These are phyloP conservation scores for Astrocystis sublimbata DNA, from an alignment of 495 filamentous ascomycete genomes.

Conservation along the genomic window DNA sequence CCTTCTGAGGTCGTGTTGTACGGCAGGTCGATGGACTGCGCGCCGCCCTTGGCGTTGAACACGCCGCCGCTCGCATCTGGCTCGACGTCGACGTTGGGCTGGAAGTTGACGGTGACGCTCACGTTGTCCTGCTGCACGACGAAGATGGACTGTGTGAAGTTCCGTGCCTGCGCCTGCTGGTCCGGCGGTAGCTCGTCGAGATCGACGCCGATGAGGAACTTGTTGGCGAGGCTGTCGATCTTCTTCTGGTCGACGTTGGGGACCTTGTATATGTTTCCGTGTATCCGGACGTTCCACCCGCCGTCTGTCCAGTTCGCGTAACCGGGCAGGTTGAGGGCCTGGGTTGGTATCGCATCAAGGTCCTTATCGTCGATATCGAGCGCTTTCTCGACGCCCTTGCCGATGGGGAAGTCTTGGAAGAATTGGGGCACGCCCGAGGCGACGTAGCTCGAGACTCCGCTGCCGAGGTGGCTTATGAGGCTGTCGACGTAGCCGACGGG, in stretches of 20 bases:
- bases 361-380: slow-evolving; percentile 58
- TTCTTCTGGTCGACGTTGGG: slow-evolving; percentile 63
- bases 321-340: slow-evolving; percentile 71
- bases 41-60: slow-evolving; percentile 49
- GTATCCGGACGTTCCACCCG: slow-evolving; percentile 75
- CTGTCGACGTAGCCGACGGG: slow-evolving; percentile 50
- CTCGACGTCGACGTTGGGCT: slow-evolving; percentile 44
- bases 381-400: slow-evolving; percentile 56
- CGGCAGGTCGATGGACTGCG: slow-evolving; percentile 56
- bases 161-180: slow-evolving; percentile 66
- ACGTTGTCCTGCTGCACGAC: slow-evolving; percentile 66
- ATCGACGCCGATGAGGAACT: slow-evolving; percentile 65
- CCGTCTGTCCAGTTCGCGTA: slow-evolving; percentile 79
- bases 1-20: slow-evolving; percentile 62
- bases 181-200: slow-evolving; percentile 58
- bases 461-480: slow-evolving; percentile 47
- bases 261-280: slow-evolving; percentile 77
- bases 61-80: slow-evolving; percentile 36
- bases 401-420: slow-evolving; percentile 68
- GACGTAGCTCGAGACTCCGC: slow-evolving; percentile 57
- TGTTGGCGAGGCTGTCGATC: slow-evolving; percentile 66
- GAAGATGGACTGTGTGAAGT: slow-evolving; percentile 69
- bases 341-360: slow-evolving; percentile 62
- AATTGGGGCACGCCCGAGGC: slow-evolving; percentile 65
- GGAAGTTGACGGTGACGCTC: slow-evolving; percentile 64